Evolutionary conservation across 2,329 filamentous ascomycete genomes (phyloP).

Genomic region (Hymenoscyphus linearis): DNA sequence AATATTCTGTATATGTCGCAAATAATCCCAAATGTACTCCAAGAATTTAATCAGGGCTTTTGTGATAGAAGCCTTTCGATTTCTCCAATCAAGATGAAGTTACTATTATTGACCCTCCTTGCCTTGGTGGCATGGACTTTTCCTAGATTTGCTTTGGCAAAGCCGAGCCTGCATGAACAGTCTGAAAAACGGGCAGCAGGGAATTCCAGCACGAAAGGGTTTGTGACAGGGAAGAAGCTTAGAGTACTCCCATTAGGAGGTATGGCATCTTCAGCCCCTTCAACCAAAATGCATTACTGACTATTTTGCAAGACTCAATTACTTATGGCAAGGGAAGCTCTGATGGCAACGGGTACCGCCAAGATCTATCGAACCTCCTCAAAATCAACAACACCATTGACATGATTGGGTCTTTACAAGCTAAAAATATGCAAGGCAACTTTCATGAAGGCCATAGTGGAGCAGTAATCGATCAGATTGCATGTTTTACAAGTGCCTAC

Average conservation of each 20-base stretch:
- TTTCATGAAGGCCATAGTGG: slow-evolving; percentile 21
- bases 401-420: slow-evolving; percentile 28
- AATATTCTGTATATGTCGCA: too few relatives aligned
- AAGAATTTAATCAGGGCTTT: too few relatives aligned
- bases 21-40: too few relatives aligned
- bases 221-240: not conserved
- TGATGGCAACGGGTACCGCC: slow-evolving; percentile 36
- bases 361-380: slow-evolving; percentile 18
- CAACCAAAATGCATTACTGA: too few relatives aligned
- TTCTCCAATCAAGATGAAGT: too few relatives aligned
- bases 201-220: not conserved
- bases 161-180: too few relatives aligned
- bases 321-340: slow-evolving; percentile 30
- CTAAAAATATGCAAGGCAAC: slow-evolving; percentile 31
- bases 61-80: too few relatives aligned
- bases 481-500: slow-evolving; percentile 6
- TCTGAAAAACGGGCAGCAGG: not conserved
- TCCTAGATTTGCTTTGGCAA: too few relatives aligned
- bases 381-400: slow-evolving; percentile 24
- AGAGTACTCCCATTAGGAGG: not conserved
- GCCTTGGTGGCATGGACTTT: too few relatives aligned
- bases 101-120: too few relatives aligned
- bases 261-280: not conserved
- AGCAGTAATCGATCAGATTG: slow-evolving; percentile 30
- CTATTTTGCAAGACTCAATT: slow-evolving; percentile 29